phyloP scores from a whole-genome alignment of 495 filamentous ascomycete species.

The Daldinia childiae region DNA sequence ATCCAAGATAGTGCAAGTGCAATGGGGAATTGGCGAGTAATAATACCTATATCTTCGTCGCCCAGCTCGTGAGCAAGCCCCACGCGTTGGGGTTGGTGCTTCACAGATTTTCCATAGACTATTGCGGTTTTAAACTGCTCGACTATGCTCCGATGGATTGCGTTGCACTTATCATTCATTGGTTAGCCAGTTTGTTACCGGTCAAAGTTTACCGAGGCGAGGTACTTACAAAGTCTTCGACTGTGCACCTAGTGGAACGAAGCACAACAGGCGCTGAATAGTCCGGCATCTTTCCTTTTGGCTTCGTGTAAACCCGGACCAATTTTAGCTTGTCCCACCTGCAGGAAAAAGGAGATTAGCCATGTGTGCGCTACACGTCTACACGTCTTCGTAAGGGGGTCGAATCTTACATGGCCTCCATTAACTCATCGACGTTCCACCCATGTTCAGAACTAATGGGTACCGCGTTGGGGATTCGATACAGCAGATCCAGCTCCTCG shows the following conservation, averaged over 20 bases:
- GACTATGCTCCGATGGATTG: slow-evolving; percentile 94
- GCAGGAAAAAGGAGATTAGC: slow-evolving; percentile 43
- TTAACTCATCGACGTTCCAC: slow-evolving; percentile 96
- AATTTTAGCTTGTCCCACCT: slow-evolving; percentile 94
- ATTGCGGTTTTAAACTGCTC: slow-evolving; percentile 96
- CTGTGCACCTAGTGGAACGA: slow-evolving; percentile 78
- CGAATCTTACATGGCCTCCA: slow-evolving; percentile 82
- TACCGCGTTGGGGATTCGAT: slow-evolving; percentile 94
- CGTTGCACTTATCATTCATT: slow-evolving; percentile 75
- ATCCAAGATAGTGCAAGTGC: slow-evolving; percentile 18
- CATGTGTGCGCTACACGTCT: slow-evolving; percentile 32
- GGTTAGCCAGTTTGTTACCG: slow-evolving; percentile 41
- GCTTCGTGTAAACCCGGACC: slow-evolving; percentile 95
- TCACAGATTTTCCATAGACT: slow-evolving; percentile 96
- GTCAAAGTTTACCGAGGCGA: slow-evolving; percentile 36
- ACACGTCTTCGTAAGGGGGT: slow-evolving; percentile 12
- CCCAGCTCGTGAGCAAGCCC: slow-evolving; percentile 89
- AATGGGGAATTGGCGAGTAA: slow-evolving; percentile 25
- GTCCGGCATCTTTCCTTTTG: slow-evolving; percentile 93
- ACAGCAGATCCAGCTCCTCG: slow-evolving; percentile 94
- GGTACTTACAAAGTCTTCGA: slow-evolving; percentile 92
- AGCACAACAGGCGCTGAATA: slow-evolving; percentile 93
- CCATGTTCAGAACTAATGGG: slow-evolving; percentile 98
- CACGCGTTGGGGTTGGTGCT: slow-evolving; percentile 97
- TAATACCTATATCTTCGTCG: slow-evolving; percentile 94